Evolutionary conservation across 176 grass and related monocot species (phyloP).

Genomic region (Phragmites australis): DNA sequence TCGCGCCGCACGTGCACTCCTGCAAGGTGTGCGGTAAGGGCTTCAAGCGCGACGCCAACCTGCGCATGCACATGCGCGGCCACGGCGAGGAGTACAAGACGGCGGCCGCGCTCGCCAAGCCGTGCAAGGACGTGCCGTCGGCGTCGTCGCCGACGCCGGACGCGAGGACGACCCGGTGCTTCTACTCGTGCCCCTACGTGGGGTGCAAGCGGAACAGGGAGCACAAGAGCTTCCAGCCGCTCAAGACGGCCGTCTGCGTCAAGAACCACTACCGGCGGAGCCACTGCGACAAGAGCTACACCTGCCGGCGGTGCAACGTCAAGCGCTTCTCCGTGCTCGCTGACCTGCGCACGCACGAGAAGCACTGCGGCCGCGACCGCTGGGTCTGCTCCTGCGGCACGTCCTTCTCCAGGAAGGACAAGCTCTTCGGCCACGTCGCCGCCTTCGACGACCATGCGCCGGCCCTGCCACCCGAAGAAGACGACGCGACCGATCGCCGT

Average conservation of each 20-base stretch:
- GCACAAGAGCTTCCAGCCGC: constrained; percentile 77
- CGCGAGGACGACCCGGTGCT: neutral
- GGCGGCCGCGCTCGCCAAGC: constrained; percentile 64
- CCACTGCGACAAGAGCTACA: constrained; percentile 86
- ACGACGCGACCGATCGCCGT: neutral
- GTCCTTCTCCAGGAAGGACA: constrained; percentile 91
- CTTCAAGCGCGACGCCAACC: constrained; percentile 99
- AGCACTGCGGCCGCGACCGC: constrained; percentile 74
- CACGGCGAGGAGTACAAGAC: constrained; percentile 87
- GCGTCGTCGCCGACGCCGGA: neutral
- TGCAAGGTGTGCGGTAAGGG: constrained; percentile 94
- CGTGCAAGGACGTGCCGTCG: neutral
- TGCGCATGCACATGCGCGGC: constrained; percentile 98
- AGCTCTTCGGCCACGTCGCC: constrained; percentile 82
- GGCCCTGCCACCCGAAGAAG: constrained; percentile 32
- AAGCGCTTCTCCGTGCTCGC: constrained; percentile 94
- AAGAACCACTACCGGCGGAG: constrained; percentile 96
- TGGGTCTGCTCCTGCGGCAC: constrained; percentile 92
- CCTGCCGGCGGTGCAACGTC: constrained; percentile 71
- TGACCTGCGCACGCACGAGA: constrained; percentile 90
- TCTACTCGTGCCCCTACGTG: constrained; percentile 75
- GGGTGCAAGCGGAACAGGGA: constrained; percentile 88
- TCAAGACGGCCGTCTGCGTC: constrained; percentile 77
- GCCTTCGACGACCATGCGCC: constrained; percentile 84
- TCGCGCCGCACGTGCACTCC: constrained; percentile 76